Base-by-base conservation (phyloP, 169 alveolate genomes). In the Toxoplasma gondii region DNA sequence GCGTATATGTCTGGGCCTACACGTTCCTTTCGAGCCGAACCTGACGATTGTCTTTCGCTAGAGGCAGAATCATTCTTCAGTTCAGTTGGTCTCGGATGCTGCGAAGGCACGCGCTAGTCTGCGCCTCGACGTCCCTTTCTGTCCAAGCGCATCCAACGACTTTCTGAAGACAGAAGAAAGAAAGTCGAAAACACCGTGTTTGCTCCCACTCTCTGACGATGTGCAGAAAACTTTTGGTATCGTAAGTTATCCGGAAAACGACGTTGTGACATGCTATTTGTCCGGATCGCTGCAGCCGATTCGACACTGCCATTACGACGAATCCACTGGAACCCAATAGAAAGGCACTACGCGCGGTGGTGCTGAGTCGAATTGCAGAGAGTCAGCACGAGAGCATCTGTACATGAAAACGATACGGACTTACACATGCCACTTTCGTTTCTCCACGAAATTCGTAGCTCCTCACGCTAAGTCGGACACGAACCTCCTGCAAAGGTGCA, bases 381-480 rank as follows among this genome's bases (percentile, higher is more conserved):
- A 49, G 27, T 0, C 19, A 17, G 39, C 83, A n/a, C 83, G 10
- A 31, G 39, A 31, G 16, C 83, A 17, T 36, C 83, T n/a, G 83
- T 31, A 31, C 83, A 36, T 12, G 34, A 10, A 29, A 29, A 10
- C 53, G 53, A 36, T 34, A 82, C 24, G 39, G 67, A 82, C 90
- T 41, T 45, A 82, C 90, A 27, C 90, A 82, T 0, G 90, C 41
- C n/a, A 41, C 69, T 82, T 67, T 39, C 43, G 34, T 17, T 22
- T 82, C 90, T 24, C 90, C 90, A 5, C 36, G 36, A 36, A n/a
- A 82, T 49, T 39, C 67, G 67, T 39, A 82, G 38, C 90, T 24
- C 90, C 67, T 82, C 17, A 82, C 69, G 67, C 90, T 43, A 24
- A 82, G 90, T 38, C 90, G 58, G 22, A 45, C 90, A 19, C 41